These are phyloP conservation scores for Cenococcum geophilum DNA, from an alignment of 495 filamentous ascomycete genomes.

Conservation along the genomic window DNA sequence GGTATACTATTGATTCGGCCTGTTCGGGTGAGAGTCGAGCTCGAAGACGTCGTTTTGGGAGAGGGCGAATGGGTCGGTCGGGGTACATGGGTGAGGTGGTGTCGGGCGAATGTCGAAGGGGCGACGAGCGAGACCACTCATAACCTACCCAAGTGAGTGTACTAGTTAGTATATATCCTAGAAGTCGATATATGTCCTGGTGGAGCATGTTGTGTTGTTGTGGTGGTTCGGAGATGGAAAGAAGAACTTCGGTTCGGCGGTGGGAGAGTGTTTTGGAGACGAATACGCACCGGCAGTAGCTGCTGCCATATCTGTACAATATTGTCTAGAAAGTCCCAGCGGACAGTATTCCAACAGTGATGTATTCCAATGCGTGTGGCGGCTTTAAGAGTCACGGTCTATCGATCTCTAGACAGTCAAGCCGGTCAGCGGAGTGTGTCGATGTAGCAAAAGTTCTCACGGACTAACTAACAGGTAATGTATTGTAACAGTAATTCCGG, in stretches of 20 bases:
- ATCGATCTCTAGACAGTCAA: not conserved
- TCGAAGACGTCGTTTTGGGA: conserved; percentile 80
- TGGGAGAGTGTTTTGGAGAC: conserved; percentile 1
- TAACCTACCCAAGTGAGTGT: conserved; percentile 25
- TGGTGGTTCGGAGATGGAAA: not conserved
- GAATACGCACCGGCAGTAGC: conserved; percentile 29
- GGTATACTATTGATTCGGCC: conserved; percentile 75
- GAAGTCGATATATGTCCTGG: not conserved
- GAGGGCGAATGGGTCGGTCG: conserved; percentile 84
- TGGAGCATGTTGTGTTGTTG: conserved; percentile 19
- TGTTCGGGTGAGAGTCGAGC: conserved; percentile 79
- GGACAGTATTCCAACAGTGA: conserved; percentile 5
- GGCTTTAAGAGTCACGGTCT: conserved; percentile 2
- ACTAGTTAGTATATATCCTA: conserved; percentile 19
- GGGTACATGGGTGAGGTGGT: conserved; percentile 70
- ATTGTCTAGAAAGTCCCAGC: conserved; percentile 5
- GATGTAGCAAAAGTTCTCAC: not conserved
- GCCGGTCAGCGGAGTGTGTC: not conserved
- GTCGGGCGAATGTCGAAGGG: conserved; percentile 54
- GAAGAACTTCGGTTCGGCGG: conserved; percentile 13
- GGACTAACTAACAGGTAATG: not conserved
- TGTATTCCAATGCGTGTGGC: not conserved
- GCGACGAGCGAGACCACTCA: conserved; percentile 32
- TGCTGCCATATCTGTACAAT: conserved; percentile 24
- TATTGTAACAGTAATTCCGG: not conserved